Percentiles rank a stretch among this genome's conserved stretches.
Conservation (phyloP, 495 filamentous ascomycete genomes). For the Hyaloscypha hepaticicola region DNA sequence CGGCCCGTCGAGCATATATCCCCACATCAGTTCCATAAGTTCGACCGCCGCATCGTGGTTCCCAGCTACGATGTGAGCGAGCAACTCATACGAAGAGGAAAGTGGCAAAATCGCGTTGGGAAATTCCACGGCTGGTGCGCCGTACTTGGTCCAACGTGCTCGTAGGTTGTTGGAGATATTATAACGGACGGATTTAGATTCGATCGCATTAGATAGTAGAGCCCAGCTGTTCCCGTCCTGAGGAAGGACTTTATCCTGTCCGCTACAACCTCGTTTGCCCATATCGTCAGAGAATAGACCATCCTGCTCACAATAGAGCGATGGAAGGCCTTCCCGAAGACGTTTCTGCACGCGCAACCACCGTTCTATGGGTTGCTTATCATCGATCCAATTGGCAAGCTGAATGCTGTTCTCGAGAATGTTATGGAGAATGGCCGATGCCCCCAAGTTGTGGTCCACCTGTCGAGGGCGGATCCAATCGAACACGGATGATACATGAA, state of each 20-base stretch:
- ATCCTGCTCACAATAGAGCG: constrained; percentile 34
- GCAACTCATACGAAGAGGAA: constrained; percentile 59
- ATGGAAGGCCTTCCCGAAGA: constrained; percentile 31
- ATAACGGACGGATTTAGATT: constrained; percentile 14
- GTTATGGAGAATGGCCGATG: constrained; percentile 37
- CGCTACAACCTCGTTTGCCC: constrained; percentile 28
- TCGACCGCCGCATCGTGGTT: constrained; percentile 50
- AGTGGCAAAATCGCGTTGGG: constrained; percentile 61
- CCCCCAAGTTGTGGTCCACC: constrained; percentile 51
- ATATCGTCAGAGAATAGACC: constrained; percentile 39
- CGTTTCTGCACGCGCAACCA: constrained; percentile 23
- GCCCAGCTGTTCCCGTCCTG: constrained; percentile 53
- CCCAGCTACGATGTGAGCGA: constrained; percentile 52
- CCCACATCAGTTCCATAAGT: constrained; percentile 59
- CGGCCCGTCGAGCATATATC: constrained; percentile 59
- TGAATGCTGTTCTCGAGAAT: constrained; percentile 36
- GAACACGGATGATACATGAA: constrained; percentile 51
- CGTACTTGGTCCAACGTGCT: constrained; percentile 55
- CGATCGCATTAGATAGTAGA: constrained; percentile 35
- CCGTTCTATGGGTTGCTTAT: constrained; percentile 4
- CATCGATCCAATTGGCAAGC: constrained; percentile 34
- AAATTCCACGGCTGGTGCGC: constrained; percentile 58
- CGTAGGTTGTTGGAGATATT: constrained; percentile 43
- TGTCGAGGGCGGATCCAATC: constrained; percentile 56
- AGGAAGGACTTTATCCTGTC: constrained; percentile 35